Conservation (phyloP, 2,329 filamentous ascomycete species). For the Talaromyces sp. region DNA sequence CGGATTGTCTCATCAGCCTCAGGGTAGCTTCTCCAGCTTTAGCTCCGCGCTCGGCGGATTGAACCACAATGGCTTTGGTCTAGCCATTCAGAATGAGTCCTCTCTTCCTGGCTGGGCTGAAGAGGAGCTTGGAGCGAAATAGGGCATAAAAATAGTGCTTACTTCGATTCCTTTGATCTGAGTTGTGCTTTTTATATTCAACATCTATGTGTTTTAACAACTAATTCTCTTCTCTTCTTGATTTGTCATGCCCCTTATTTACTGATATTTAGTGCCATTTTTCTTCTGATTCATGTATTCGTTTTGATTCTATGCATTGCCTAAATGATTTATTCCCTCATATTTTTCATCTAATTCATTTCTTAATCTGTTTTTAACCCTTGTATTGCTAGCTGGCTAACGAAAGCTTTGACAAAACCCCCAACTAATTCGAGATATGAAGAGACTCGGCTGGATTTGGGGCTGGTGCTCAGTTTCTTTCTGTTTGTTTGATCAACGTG, state of each 20-base stretch:
- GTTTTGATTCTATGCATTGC: conserved; percentile 22
- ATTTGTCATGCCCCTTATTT: conserved; percentile 18
- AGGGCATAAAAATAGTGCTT: conserved; percentile 15
- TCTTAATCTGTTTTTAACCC: conserved; percentile 17
- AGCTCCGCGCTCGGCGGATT: conserved; percentile 55
- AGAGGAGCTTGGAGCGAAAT: conserved; percentile 57
- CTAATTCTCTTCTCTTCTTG: conserved; percentile 14
- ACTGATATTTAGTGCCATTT: conserved; percentile 17
- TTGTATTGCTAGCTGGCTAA: conserved; percentile 40
- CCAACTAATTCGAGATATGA: background rate
- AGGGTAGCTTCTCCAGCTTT: conserved; percentile 54
- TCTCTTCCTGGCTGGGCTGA: conserved; percentile 59
- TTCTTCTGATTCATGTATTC: conserved; percentile 24
- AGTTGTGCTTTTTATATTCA: conserved; percentile 11
- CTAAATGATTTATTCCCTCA: conserved; percentile 17
- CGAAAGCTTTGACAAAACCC: conserved; percentile 22
- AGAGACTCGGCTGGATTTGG: conserved; percentile 3
- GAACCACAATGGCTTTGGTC: conserved; percentile 53
- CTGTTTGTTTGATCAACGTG: background rate
- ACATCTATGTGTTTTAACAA: conserved; percentile 12
- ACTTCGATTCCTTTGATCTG: background rate
- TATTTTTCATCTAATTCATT: conserved; percentile 12
- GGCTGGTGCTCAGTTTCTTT: conserved; percentile 1
- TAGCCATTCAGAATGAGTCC: conserved; percentile 55
- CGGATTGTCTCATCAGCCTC: conserved; percentile 38